Conservation (phyloP, 192 early-diverging fungal species). For the Backusella morwellensis region DNA sequence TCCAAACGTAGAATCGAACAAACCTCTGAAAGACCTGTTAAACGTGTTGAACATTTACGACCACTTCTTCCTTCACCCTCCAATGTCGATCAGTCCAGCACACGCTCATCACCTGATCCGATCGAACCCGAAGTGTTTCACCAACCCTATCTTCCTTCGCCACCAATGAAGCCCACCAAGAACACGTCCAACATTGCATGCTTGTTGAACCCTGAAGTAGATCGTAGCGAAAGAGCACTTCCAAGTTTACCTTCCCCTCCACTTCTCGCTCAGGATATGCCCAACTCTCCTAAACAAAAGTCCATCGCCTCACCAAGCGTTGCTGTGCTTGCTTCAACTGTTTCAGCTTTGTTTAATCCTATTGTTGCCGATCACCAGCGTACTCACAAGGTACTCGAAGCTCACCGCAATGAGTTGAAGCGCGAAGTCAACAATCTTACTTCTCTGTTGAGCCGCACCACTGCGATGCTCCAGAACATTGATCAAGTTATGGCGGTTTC, state of each 20-base stretch:
- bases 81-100: background rate
- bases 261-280: constrained; percentile 33
- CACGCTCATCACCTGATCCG: constrained; percentile 1
- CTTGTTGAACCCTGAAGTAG: constrained; percentile 28
- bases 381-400: constrained; percentile 47
- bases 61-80: constrained; percentile 9
- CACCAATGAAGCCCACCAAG: constrained; percentile 18
- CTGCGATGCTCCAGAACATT: constrained; percentile 51
- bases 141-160: constrained; percentile 22
- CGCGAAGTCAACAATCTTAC: constrained; percentile 53
- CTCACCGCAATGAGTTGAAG: constrained; percentile 55
- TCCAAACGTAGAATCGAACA: constrained; percentile 1
- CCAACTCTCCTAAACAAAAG: constrained; percentile 5
- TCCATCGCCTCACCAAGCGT: constrained; percentile 29
- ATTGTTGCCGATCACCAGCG: background rate
- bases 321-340: constrained; percentile 30
- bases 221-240: background rate
- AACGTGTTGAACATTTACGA: constrained; percentile 13
- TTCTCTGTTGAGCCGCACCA: constrained; percentile 47
- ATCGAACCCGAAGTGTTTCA: constrained; percentile 25
- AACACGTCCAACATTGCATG: constrained; percentile 16
- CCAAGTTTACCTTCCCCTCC: constrained; percentile 30
- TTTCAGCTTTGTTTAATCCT: constrained; percentile 5
- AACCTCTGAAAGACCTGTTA: background rate
- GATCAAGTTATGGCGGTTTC: constrained; percentile 44